Conservation (phyloP, 2,329 filamentous ascomycete species). For the Scleromitrula shiraiana region DNA sequence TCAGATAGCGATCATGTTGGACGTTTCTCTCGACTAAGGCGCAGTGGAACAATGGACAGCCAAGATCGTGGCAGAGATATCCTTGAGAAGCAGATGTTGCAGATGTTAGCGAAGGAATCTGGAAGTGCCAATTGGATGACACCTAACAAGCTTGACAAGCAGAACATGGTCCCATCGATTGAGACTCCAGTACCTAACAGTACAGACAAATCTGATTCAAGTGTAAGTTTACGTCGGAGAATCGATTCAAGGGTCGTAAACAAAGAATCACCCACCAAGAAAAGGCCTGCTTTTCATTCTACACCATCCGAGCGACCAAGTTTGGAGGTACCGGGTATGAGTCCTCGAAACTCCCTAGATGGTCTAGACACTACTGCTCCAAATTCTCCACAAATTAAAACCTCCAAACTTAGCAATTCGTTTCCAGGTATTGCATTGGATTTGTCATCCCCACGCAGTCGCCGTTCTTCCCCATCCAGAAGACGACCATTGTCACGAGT, state of each 20-base stretch:
- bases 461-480: slow-evolving; percentile 54
- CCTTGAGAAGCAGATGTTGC: slow-evolving; percentile 53
- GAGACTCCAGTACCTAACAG: slow-evolving; percentile 12
- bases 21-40: slow-evolving; percentile 32
- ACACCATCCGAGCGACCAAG: slow-evolving; percentile 31
- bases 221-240: slow-evolving; percentile 13
- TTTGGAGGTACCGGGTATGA: slow-evolving; percentile 39
- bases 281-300: slow-evolving; percentile 15
- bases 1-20: slow-evolving; percentile 44
- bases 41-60: slow-evolving; percentile 37
- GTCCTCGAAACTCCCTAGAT: slow-evolving; percentile 34
- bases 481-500: slow-evolving; percentile 41
- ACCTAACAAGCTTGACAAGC: slow-evolving; percentile 12
- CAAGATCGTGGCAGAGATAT: slow-evolving; percentile 43
- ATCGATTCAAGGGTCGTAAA: slow-evolving; percentile 16
- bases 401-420: slow-evolving; percentile 22
- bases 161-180: slow-evolving; percentile 12
- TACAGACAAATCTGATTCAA: slow-evolving; percentile 12
- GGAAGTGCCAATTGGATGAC: slow-evolving; percentile 21
- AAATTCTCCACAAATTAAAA: slow-evolving; percentile 25
- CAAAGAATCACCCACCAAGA: slow-evolving; percentile 12
- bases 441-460: slow-evolving; percentile 54
- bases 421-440: slow-evolving; percentile 54
- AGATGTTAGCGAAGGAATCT: slow-evolving; percentile 49
- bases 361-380: slow-evolving; percentile 37